Percentiles rank a stretch among this genome's conserved stretches.
phyloP scores from a whole-genome alignment of 352 stramenopile species.

The Pythium phragmitis region DNA sequence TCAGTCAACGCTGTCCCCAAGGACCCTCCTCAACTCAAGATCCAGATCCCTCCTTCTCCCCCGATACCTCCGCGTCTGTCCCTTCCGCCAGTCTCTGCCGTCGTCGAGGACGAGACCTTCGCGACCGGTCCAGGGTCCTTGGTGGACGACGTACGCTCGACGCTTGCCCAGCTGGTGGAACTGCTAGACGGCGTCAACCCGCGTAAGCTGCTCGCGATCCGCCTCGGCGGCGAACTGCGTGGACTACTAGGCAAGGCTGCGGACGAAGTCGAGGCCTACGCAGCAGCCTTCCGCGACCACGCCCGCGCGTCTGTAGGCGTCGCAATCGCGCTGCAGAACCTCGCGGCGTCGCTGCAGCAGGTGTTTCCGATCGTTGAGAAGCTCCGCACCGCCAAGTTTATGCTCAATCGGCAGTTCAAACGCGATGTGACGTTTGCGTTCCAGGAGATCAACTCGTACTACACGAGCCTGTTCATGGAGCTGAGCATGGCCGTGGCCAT shows the following conservation, averaged over 20 bases:
- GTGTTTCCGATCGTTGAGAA: constrained; percentile 55
- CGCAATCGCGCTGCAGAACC: constrained; percentile 75
- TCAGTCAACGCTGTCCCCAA: constrained; percentile 6
- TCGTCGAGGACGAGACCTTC: constrained; percentile 8
- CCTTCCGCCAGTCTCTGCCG: no score
- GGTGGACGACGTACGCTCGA: constrained; percentile 31
- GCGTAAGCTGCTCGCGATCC: constrained; percentile 58
- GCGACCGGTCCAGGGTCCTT: constrained; percentile 15
- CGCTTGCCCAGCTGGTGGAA: constrained; percentile 44
- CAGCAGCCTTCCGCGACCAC: constrained; percentile 57
- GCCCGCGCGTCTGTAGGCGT: constrained; percentile 43
- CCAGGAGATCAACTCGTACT: constrained; percentile 86
- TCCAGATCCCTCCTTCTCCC: constrained; percentile 13
- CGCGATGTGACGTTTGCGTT: constrained; percentile 74
- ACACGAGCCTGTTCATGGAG: constrained; percentile 83
- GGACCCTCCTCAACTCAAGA: constrained; percentile 13
- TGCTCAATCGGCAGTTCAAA: constrained; percentile 82
- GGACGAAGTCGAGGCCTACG: constrained; percentile 72
- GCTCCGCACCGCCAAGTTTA: constrained; percentile 57
- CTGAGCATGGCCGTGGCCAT: constrained; percentile 70
- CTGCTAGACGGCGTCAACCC: constrained; percentile 62
- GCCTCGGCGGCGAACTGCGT: constrained; percentile 68
- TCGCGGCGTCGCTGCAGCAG: constrained; percentile 55
- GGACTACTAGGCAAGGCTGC: constrained; percentile 76
- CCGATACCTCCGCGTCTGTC: neutral